These are phyloP conservation scores for Fomitopsis serialis DNA, from an alignment of 768 basidiomycete species.

Conservation along the genomic window DNA sequence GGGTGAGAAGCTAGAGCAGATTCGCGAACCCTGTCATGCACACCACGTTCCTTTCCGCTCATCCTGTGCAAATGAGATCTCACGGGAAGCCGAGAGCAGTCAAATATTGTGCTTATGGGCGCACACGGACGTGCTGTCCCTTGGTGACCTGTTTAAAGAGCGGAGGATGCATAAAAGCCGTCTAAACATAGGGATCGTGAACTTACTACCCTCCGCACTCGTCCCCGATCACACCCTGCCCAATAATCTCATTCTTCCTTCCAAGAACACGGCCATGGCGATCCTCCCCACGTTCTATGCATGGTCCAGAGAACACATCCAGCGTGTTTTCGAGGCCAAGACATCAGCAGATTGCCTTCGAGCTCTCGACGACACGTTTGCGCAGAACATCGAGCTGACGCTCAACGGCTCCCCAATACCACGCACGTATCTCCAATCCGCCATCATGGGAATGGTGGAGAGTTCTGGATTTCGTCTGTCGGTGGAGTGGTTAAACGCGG, in stretches of 20 bases:
- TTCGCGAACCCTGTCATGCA: constrained; percentile 2
- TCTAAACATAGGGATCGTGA: background rate
- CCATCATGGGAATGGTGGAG: constrained; percentile 38
- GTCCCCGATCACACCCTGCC: background rate
- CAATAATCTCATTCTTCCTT: background rate
- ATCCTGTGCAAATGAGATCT: constrained; percentile 2
- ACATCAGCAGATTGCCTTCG: constrained; percentile 36
- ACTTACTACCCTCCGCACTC: background rate
- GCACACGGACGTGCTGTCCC: constrained; percentile 1
- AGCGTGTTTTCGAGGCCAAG: constrained; percentile 43
- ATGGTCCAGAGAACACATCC: constrained; percentile 48
- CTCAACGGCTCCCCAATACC: constrained; percentile 40
- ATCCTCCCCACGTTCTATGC: constrained; percentile 38
- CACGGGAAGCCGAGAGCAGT: constrained; percentile 3
- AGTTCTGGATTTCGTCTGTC: constrained; percentile 33
- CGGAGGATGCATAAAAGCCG: background rate
- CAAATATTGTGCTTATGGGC: constrained; percentile 3
- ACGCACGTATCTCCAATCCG: constrained; percentile 33
- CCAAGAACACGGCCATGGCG: background rate
- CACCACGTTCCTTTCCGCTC: constrained; percentile 3
- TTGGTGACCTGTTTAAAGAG: constrained; percentile 5
- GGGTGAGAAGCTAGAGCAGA: constrained; percentile 1
- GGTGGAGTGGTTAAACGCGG: constrained; percentile 44
- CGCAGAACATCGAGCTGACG: constrained; percentile 32
- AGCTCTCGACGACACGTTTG: constrained; percentile 43